Base-by-base conservation (phyloP, 1,284 basidiomycete species). In the Apiotrichum gamsii region DNA sequence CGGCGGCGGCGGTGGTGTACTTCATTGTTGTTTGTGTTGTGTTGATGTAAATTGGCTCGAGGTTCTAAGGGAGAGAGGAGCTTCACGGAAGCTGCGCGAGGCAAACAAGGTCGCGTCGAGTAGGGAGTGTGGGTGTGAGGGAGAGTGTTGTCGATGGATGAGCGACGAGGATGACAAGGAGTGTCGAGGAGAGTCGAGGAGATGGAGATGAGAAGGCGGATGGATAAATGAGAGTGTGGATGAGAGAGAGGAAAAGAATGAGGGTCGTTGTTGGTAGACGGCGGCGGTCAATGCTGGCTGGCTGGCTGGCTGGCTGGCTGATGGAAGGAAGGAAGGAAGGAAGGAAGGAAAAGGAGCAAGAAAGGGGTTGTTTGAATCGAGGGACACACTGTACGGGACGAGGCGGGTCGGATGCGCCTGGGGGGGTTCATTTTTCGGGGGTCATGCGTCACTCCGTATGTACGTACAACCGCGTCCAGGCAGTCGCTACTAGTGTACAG, bases 1-100 rank as follows among this genome's bases (percentile, higher is more conserved):
- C 23, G 28, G 44, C 39, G 25, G 52, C 40, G 36, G 52, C 43
- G 29, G 44, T 23, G 9, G 52, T 19, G 46, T 40, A 51, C 53
- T 54, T 54, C 53, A 54, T 54, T 15, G 45, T 50, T 15, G 24
- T 25, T 15, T n/a, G 11, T n/a, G 16, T 38, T 24, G 31, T 19
- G 24, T 16, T 28, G 32, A 24, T 14, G 32, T 31, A 8, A 30
- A 11, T 21, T 23, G 15, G 32, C 23, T 18, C n/a, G 31, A 15
- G 39, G 15, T 14, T 11, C 28, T 8, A 35, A n/a, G 16, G 18
- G 20, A 9, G 25, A 6, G 25, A 6, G 25, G 6, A 11, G 8
- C 8, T 11, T 6, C 25, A 28, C 28, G 19, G 2, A 18, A 43
- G 29, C 28, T 40, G 39, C 19, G 30, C 35, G 18, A 23, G 34